Percentiles rank a stretch among this genome's conserved stretches.
Conservation (phyloP, 202 grass and related monocot genomes). For the Schoenoplectus triqueter region DNA sequence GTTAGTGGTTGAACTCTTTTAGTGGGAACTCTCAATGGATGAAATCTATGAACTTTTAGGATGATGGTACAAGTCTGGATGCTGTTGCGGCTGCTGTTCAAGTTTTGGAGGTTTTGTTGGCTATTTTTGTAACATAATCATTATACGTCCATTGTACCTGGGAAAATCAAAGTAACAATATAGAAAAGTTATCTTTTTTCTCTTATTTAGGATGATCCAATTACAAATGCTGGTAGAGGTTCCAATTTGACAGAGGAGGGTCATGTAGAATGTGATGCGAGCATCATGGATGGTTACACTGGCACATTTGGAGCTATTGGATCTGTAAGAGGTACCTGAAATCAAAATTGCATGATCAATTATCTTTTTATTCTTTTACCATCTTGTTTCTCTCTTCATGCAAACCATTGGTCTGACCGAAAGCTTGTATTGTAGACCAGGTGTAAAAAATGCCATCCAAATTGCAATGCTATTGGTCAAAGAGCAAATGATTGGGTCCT, state of each 20-base stretch:
- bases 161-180: background rate
- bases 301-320: slow-evolving; percentile 82
- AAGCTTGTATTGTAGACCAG: slow-evolving; percentile 66
- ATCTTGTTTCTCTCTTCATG: background rate
- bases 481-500: slow-evolving; percentile 66
- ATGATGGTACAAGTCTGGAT: slow-evolving; percentile 68
- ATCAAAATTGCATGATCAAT: background rate
- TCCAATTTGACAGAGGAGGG: slow-evolving; percentile 88
- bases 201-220: slow-evolving; percentile 67
- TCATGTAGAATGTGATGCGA: slow-evolving; percentile 88
- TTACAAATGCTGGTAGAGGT: slow-evolving; percentile 81
- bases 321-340: slow-evolving; percentile 69
- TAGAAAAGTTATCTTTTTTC: background rate
- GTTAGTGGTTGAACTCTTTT: background rate
- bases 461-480: slow-evolving; percentile 70
- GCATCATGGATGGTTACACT: slow-evolving; percentile 91
- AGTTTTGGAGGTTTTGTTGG: slow-evolving; percentile 64
- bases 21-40: background rate
- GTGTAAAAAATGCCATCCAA: slow-evolving; percentile 86
- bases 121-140: background rate
- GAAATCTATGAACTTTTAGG: slow-evolving; percentile 46
- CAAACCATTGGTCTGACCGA: background rate
- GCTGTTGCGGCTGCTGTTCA: slow-evolving; percentile 61
- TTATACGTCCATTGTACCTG: background rate
- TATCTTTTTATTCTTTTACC: too few relatives aligned